Evolutionary conservation across 495 filamentous ascomycete genomes (phyloP).

Genomic region (Aspergillus bertholletiae): DNA sequence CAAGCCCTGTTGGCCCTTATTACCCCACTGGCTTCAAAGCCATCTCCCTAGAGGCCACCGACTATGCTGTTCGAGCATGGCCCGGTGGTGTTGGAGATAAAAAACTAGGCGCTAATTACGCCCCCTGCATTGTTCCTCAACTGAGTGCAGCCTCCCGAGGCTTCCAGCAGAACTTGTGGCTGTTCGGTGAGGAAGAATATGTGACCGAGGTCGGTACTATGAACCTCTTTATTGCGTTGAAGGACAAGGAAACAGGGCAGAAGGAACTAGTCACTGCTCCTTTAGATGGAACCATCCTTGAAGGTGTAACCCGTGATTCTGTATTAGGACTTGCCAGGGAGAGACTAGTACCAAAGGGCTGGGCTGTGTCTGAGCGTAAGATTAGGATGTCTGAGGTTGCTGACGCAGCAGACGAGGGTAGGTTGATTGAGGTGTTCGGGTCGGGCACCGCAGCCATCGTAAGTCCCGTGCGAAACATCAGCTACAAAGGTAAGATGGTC

Average conservation of each 20-base stretch:
- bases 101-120: constrained; percentile 98
- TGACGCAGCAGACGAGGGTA: constrained; percentile 76
- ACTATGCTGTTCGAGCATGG: constrained; percentile 95
- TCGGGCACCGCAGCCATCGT: constrained; percentile 78
- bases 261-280: constrained; percentile 90
- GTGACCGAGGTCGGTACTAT: constrained; percentile 97
- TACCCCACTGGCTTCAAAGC: constrained; percentile 98
- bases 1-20: constrained; percentile 94
- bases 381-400: constrained; percentile 81
- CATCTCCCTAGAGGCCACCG: constrained; percentile 85
- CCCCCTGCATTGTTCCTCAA: constrained; percentile 92
- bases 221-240: constrained; percentile 88
- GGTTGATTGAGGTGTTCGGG: constrained; percentile 89
- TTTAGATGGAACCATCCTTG: constrained; percentile 93
- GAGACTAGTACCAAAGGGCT: constrained; percentile 77
- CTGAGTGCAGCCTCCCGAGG: constrained; percentile 82
- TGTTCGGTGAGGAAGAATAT: constrained; percentile 91
- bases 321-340: constrained; percentile 81
- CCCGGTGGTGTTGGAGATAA: constrained; percentile 94
- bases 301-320: constrained; percentile 89
- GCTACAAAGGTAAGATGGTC: constrained; percentile 74
- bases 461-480: constrained; percentile 78
- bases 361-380: constrained; percentile 83
- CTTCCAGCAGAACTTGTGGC: constrained; percentile 97
- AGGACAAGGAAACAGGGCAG: constrained; percentile 77